A percentile compares a stretch with the other conserved stretches of the same genome.
Conservation (phyloP, 768 basidiomycete species). For the Panaeolus papilionaceus region DNA sequence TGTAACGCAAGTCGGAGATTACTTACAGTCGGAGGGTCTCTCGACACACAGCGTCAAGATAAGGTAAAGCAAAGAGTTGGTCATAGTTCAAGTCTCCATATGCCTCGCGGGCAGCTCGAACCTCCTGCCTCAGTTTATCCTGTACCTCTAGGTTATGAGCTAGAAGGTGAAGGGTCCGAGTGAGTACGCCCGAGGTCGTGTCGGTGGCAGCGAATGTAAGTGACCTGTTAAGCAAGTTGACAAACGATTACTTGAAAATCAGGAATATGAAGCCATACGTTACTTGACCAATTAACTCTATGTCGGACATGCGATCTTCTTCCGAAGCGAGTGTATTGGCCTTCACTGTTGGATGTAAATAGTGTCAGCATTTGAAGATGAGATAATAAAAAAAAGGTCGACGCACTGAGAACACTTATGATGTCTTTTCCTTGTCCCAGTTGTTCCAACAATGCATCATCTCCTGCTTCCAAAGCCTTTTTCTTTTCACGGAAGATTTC, state of each 20-base stretch:
- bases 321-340: conserved; percentile 39
- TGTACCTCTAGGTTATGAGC: conserved; percentile 35
- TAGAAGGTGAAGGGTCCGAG: conserved; percentile 40
- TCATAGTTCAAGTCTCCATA: conserved; percentile 42
- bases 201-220: conserved; percentile 47
- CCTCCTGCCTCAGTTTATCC: conserved; percentile 42
- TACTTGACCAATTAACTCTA: conserved; percentile 43
- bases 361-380: background rate
- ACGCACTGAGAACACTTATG: conserved; percentile 51
- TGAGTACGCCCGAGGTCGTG: conserved; percentile 46
- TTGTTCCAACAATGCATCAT: conserved; percentile 38
- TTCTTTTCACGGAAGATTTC: conserved; percentile 45
- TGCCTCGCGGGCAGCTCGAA: conserved; percentile 31
- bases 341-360: conserved; percentile 31
- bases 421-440: conserved; percentile 51
- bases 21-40: conserved; percentile 48
- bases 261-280: conserved; percentile 25
- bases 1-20: background rate
- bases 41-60: conserved; percentile 44
- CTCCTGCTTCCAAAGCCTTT: conserved; percentile 38
- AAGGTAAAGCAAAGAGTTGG: conserved; percentile 39
- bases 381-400: background rate
- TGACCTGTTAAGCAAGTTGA: conserved; percentile 17
- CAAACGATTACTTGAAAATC: background rate
- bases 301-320: conserved; percentile 39